Evolutionary conservation across 306 rosid species (phyloP).

Genomic region (Prunus persica): DNA sequence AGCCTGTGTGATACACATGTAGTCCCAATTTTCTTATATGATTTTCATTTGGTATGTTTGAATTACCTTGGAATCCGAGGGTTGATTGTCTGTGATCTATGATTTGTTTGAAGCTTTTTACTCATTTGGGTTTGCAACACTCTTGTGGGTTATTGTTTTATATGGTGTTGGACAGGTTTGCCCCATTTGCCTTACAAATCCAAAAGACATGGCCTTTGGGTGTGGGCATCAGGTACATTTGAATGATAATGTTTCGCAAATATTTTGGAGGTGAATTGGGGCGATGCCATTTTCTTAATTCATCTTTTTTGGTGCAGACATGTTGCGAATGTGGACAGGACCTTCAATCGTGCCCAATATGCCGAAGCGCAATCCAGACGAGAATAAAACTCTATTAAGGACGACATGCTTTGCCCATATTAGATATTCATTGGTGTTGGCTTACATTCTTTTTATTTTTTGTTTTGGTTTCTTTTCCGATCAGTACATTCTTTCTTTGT

Average conservation of each 20-base stretch:
- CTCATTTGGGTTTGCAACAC: background rate
- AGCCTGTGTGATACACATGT: background rate
- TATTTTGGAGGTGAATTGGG: background rate
- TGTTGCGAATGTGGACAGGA: constrained; percentile 79
- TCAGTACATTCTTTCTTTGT: constrained; percentile 47
- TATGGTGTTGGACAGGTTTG: constrained; percentile 59
- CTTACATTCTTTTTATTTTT: background rate
- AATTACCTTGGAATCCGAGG: too few species aligned
- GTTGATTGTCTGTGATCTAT: background rate
- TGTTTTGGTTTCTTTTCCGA: background rate
- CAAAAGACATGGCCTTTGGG: constrained; percentile 94
- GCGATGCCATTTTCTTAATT: background rate
- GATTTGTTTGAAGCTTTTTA: too few species aligned
- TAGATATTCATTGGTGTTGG: background rate
- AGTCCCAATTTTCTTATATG: too few species aligned
- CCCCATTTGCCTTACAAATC: constrained; percentile 72
- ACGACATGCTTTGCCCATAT: background rate
- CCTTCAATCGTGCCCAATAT: constrained; percentile 81
- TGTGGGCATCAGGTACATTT: constrained; percentile 91
- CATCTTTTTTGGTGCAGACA: constrained; percentile 56
- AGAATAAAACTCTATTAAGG: constrained; percentile 73
- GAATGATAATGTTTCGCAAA: background rate
- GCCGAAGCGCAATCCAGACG: constrained; percentile 66
- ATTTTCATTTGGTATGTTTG: too few species aligned
- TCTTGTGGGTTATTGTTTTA: constrained; percentile 7